Base-by-base conservation (phyloP, 2,329 filamentous ascomycete genomes). In the Aureobasidium sp. region DNA sequence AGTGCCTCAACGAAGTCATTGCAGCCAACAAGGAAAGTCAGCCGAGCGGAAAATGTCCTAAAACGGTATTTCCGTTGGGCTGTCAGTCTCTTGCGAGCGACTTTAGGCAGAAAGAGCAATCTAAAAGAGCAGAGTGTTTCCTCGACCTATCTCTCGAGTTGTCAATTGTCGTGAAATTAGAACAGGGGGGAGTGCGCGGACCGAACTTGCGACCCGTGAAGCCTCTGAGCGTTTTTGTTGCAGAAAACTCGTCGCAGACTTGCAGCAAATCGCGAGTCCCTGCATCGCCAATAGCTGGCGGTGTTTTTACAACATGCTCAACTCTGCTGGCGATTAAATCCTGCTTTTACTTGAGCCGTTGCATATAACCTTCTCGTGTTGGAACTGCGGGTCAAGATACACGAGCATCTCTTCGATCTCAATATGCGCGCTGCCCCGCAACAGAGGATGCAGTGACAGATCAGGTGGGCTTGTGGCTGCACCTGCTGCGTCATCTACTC, bases 401-500 rank as follows among this genome's bases (percentile, higher is more conserved):
- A 44, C 55, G 34, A 59, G 43, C 55, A 48, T 27, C 26, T 32
- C 20, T 27, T 43, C 55, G 55, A 59, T 59, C 55, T 48, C 20
- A 24, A 17, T 48, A 59, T 59, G 20, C 55, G 53, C 32, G 26
- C 55, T 39, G 41, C 43, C 55, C 55, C 55, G 55, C 55, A 47
- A 27, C 46, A 29, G 32, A 37, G 43, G 43, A 48, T 36, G 53
- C 53, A 44, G 27, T 55, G 24, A 34, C 39, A 44, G 39, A 57
- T 46, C 53, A 57, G 43, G 55, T 29, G 55, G 55, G 55, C 55
- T 59, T 32, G 55, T 59, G 55, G 55, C 55, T 61, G 57, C 57
- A 61, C 37, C 13, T 17, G 17, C 34, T 60, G 43, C 57, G 57
- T 61, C 57, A 61, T 50, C 41, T 26, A 36, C 55, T 46, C 34